A percentile compares a stretch with the other conserved stretches of the same genome.
These are phyloP conservation scores for Aspergillus baeticus DNA, from an alignment of 495 filamentous ascomycete species.

Conservation along the genomic window DNA sequence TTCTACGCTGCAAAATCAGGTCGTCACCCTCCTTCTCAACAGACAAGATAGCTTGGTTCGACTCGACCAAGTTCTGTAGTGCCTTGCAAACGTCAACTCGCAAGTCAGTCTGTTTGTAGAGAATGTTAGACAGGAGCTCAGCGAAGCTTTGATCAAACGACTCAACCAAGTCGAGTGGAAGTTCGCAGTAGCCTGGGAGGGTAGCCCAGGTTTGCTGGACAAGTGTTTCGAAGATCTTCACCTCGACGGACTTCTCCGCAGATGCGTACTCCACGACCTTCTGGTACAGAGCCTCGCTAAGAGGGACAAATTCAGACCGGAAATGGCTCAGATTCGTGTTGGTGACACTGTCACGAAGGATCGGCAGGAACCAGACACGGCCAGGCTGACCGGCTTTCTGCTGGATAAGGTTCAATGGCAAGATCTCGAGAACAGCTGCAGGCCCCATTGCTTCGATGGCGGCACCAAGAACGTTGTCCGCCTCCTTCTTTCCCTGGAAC, in stretches of 20 bases:
- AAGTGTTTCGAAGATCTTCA: conserved; percentile 95
- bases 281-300: conserved; percentile 89
- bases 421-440: conserved; percentile 69
- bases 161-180: conserved; percentile 74
- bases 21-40: conserved; percentile 63
- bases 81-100: conserved; percentile 82
- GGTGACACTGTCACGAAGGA: conserved; percentile 78
- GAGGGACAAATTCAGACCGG: conserved; percentile 75
- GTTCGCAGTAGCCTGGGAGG: conserved; percentile 92
- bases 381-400: conserved; percentile 75
- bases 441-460: conserved; percentile 89
- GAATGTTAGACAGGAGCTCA: conserved; percentile 82
- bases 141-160: conserved; percentile 88
- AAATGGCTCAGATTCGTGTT: conserved; percentile 89
- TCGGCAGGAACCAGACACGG: conserved; percentile 90
- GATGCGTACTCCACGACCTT: conserved; percentile 75
- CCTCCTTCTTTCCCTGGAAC: conserved; percentile 92
- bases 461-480: conserved; percentile 81
- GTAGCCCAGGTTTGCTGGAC: conserved; percentile 94
- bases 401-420: conserved; percentile 81
- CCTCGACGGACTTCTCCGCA: conserved; percentile 83
- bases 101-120: conserved; percentile 88
- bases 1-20: conserved; percentile 65
- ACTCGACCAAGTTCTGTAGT: conserved; percentile 83
- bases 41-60: conserved; percentile 73